A percentile compares a stretch with the other conserved stretches of the same genome.
Conservation (phyloP, 805 yeast genomes). For the Myxozyma monticola region DNA sequence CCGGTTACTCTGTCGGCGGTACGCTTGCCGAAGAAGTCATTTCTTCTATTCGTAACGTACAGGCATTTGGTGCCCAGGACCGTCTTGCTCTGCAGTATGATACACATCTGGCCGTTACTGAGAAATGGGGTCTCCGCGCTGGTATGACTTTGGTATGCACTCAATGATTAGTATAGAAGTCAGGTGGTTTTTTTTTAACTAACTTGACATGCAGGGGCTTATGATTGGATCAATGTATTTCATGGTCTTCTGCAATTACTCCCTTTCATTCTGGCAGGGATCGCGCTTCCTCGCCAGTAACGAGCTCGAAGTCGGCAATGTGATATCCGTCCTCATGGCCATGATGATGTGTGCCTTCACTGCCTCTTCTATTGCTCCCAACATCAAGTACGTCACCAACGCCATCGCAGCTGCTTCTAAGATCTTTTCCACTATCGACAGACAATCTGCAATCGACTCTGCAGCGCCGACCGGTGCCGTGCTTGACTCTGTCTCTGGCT, state of each 20-base stretch:
- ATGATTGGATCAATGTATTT: slow-evolving; percentile 41
- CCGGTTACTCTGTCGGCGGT: slow-evolving; percentile 31
- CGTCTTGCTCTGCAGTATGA: slow-evolving; percentile 40
- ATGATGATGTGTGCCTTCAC: slow-evolving; percentile 40
- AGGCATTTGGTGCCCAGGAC: slow-evolving; percentile 46
- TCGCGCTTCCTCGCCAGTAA: slow-evolving; percentile 43
- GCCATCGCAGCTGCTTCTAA: slow-evolving; percentile 44
- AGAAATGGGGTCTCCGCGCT: slow-evolving; percentile 21
- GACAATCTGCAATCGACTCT: slow-evolving; percentile 43
- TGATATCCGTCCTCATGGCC: slow-evolving; percentile 38
- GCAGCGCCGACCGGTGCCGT: slow-evolving; percentile 29
- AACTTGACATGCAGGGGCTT: slow-evolving; percentile 36
- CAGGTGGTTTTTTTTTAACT: not conserved
- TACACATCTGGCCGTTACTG: slow-evolving; percentile 34
- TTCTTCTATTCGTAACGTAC: slow-evolving; percentile 43
- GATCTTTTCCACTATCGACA: slow-evolving; percentile 44
- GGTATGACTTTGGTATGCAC: slow-evolving; percentile 31
- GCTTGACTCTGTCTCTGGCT: slow-evolving; percentile 48
- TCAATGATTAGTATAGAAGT: not conserved
- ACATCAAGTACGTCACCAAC: slow-evolving; percentile 39
- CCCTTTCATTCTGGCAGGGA: slow-evolving; percentile 48
- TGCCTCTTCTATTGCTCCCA: slow-evolving; percentile 43
- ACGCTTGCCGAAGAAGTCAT: slow-evolving; percentile 46
- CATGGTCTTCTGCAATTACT: slow-evolving; percentile 73
- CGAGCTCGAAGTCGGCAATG: slow-evolving; percentile 38